These are phyloP conservation scores for Eutrema heterophyllum DNA, from an alignment of 345 rosid species.

Conservation along the genomic window DNA sequence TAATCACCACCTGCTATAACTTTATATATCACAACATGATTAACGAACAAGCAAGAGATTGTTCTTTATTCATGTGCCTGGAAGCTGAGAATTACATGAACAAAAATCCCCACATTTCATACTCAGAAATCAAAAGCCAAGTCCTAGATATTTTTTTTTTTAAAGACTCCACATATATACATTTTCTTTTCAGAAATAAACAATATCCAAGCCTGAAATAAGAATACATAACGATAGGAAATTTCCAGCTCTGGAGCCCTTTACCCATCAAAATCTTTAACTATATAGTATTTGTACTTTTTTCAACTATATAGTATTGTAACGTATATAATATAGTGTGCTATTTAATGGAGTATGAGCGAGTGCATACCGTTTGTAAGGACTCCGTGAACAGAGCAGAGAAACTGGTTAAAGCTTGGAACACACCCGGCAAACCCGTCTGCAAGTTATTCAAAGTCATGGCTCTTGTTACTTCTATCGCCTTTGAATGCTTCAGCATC, in stretches of 20 bases:
- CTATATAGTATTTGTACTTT: slow-evolving; percentile 18
- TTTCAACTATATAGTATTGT: slow-evolving; percentile 17
- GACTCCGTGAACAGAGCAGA: slow-evolving; percentile 68
- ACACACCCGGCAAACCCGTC: slow-evolving; percentile 93
- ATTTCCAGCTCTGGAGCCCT: slow-evolving; percentile 1
- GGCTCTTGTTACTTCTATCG: slow-evolving; percentile 87
- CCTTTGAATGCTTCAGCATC: slow-evolving; percentile 79
- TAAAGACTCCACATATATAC: slow-evolving; percentile 22
- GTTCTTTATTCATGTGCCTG: slow-evolving; percentile 1
- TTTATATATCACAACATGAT: background rate
- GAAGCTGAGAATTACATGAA: slow-evolving; percentile 8
- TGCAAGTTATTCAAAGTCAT: slow-evolving; percentile 85
- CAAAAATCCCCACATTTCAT: slow-evolving; percentile 6
- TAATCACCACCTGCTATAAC: background rate
- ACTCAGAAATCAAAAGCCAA: slow-evolving; percentile 13
- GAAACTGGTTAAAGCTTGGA: slow-evolving; percentile 83
- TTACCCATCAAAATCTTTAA: background rate
- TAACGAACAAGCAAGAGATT: slow-evolving; percentile 7
- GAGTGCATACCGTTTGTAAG: slow-evolving; percentile 63
- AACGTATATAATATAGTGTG: slow-evolving; percentile 5
- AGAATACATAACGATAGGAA: background rate
- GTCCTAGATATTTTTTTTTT: background rate
- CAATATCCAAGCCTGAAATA: slow-evolving; percentile 1
- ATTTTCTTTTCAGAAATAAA: slow-evolving; percentile 19
- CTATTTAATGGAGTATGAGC: slow-evolving; percentile 81